Evolutionary conservation across 805 yeast genomes (phyloP), one percentile per base, ranked within the genome.

Genomic region (Danielia reshetovae): DNA sequence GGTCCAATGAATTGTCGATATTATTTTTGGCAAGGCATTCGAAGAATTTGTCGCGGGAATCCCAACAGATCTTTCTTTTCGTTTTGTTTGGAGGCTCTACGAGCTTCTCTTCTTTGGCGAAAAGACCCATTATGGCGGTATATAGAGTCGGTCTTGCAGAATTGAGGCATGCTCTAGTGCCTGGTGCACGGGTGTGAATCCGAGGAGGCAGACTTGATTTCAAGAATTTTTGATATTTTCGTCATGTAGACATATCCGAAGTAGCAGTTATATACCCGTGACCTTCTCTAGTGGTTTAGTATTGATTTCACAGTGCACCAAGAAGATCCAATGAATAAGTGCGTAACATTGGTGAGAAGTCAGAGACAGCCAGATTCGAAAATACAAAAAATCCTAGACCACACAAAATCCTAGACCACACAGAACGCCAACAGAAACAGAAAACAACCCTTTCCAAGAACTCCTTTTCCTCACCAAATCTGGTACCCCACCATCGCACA

Each of bases 1-100:
- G 71, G 40, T 79, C 85, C 35, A 80, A 61, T 13, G 95, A 84
- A 56, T 85, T 84, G 7, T 74, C 76, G 35, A 90, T 79, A 12
- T 74, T 62, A 49, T 82, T 72, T 30, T 62, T 67, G 46, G 83
- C 85, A 31, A 90, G 68, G 57, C 98, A 90, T 7, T 61, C 70
- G 50, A 86, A 86, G 54, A 74, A 88, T 26, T 50, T 49, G 52
- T 90, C 98, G 40, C 98, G 74, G 6, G 90, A 70, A 32, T 81
- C 90, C 97, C 97, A 93, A 65, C 98, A 90, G 40, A 69, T 65
- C 52, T 77, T 72, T 45, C 97, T 75, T 46, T 79, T 76, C 18
- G 75, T 62, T 50, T 89, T 77, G 53, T 77, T 76, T 23, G 83
- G 83, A 4, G 79, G 71, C 2, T 47, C 48, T 34, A 55, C 55